A percentile compares a stretch with the other conserved stretches of the same genome.
These are phyloP conservation scores for Aquilaria malaccensis DNA, from an alignment of 345 rosid species.

Conservation along the genomic window DNA sequence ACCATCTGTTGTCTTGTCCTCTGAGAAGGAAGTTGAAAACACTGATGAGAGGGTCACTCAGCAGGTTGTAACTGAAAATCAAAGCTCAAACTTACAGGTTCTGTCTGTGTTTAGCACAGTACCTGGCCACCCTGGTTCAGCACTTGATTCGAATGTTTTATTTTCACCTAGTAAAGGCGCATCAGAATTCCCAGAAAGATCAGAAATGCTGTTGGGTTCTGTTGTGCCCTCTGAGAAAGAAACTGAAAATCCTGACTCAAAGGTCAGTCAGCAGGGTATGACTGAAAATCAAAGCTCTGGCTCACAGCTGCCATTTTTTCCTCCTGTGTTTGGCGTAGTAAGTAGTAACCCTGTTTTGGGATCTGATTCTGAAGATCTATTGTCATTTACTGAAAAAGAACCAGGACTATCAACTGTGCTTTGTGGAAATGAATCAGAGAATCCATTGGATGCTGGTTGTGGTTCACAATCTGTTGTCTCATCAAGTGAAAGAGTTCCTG, in stretches of 20 bases:
- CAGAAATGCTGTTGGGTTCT: too few relatives aligned
- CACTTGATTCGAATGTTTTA: constrained; percentile 11
- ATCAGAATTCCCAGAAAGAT: too few relatives aligned
- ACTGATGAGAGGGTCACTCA: constrained; percentile 36
- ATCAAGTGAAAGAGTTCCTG: constrained; percentile 20
- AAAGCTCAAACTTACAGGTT: constrained; percentile 27
- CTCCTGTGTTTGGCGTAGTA: constrained; percentile 24
- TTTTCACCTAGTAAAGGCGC: too few relatives aligned
- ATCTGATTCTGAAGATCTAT: constrained; percentile 22
- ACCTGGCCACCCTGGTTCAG: constrained; percentile 11
- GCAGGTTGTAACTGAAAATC: constrained; percentile 35
- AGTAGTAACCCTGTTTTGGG: constrained; percentile 14
- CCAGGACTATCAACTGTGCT: too few relatives aligned
- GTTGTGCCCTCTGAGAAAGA: constrained; percentile 41
- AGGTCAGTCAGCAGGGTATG: constrained; percentile 40
- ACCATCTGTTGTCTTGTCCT: constrained; percentile 6
- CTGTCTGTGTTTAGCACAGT: constrained; percentile 24
- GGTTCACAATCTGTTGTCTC: constrained; percentile 21
- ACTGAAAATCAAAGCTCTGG: constrained; percentile 31
- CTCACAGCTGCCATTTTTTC: constrained; percentile 11
- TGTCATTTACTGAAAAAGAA: constrained; percentile 17
- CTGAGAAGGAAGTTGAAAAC: constrained; percentile 43
- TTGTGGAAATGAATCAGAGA: constrained; percentile 8
- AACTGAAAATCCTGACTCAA: constrained; percentile 27
- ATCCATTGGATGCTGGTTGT: constrained; percentile 13